Conservation (phyloP, 225 moss, liverwort and hornwort genomes). For the Antitrichia curtipendula region DNA sequence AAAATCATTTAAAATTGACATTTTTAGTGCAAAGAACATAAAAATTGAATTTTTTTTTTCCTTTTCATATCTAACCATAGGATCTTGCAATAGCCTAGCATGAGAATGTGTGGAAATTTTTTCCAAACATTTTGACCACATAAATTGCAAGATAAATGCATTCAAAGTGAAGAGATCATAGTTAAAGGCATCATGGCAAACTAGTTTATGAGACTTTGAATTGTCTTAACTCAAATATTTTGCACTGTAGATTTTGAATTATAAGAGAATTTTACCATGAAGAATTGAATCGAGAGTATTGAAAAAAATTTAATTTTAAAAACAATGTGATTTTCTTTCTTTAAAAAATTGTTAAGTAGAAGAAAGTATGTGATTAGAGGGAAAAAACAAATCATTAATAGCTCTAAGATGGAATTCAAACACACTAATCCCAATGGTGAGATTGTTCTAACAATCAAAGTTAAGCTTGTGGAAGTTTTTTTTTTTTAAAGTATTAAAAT, state of each 20-base stretch:
- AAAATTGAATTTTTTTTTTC: background rate
- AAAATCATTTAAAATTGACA: background rate
- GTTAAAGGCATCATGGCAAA: rapidly evolving
- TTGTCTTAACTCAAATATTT: background rate
- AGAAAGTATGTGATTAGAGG: rapidly evolving
- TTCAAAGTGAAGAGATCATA: background rate
- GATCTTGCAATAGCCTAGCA: rapidly evolving
- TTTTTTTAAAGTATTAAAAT: background rate
- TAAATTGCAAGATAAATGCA: rapidly evolving
- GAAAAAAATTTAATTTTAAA: background rate
- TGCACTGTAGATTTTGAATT: background rate
- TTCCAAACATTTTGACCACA: background rate
- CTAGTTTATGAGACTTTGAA: background rate
- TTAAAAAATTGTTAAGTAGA: background rate
- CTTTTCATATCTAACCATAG: rapidly evolving
- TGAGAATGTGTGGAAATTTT: background rate
- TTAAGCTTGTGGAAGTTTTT: too few species aligned
- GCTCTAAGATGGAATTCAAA: background rate
- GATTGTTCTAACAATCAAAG: background rate
- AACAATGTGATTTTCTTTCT: background rate
- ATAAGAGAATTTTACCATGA: too few species aligned
- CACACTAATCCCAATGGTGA: background rate
- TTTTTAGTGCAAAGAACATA: background rate
- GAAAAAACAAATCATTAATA: background rate
- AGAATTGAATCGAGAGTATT: background rate